phyloP scores from a whole-genome alignment of 2,329 filamentous ascomycete genomes.

The Aspergillus neotritici region DNA sequence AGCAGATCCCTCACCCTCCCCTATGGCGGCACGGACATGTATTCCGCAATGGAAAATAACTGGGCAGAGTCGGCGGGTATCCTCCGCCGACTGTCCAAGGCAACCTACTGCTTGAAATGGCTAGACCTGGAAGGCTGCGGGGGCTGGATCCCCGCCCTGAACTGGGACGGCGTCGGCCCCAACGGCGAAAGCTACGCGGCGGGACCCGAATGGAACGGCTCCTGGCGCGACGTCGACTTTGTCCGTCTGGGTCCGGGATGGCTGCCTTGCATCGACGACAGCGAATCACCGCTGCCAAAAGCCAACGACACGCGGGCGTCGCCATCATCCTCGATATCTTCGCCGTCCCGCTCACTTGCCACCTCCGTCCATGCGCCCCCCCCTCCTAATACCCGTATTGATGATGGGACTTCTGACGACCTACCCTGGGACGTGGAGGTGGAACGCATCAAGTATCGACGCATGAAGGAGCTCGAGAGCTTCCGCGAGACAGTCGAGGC shows the following conservation, averaged over 20 bases:
- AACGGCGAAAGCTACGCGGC: conserved; percentile 23
- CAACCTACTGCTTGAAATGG: conserved; percentile 56
- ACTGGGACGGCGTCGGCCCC: conserved; percentile 33
- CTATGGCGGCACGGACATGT: conserved; percentile 49
- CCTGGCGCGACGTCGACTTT: conserved; percentile 42
- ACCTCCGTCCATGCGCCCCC: conserved; percentile 22
- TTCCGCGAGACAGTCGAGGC: conserved; percentile 24
- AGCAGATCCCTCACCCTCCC: conserved; percentile 38
- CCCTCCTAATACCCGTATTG: neutral
- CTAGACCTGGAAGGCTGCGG: conserved; percentile 57
- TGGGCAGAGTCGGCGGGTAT: conserved; percentile 53
- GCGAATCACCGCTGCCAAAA: conserved; percentile 3
- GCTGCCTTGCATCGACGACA: conserved; percentile 24
- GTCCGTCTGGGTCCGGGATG: conserved; percentile 40
- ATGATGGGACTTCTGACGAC: neutral
- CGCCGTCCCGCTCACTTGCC: conserved; percentile 11
- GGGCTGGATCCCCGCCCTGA: conserved; percentile 51
- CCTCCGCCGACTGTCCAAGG: conserved; percentile 50
- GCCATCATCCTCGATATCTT: neutral
- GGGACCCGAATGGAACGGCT: conserved; percentile 42
- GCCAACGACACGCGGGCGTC: neutral
- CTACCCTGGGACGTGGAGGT: conserved; percentile 28
- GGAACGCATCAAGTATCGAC: conserved; percentile 28
- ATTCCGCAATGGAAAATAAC: conserved; percentile 50
- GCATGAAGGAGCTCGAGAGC: conserved; percentile 26